Base-by-base conservation (phyloP, 1,284 basidiomycete genomes). In the Mycena citricolor region DNA sequence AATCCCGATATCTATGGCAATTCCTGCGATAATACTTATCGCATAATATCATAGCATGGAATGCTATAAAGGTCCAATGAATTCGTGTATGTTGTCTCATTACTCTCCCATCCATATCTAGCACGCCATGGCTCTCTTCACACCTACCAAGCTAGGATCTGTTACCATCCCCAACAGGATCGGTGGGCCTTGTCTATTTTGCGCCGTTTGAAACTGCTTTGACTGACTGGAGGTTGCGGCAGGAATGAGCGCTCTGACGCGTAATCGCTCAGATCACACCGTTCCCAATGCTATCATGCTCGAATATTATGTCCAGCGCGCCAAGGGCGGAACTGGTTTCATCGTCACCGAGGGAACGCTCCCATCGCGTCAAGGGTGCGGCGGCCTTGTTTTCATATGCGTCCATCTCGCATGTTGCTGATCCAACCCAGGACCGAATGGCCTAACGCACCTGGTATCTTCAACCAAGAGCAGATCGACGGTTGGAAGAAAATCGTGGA, bases 291-390 rank as follows among this genome's bases (percentile, higher is more conserved):
- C 63, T 7, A 40, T 66, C 17, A 72, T 68, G 58, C 49, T 57
- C 8, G 65, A 70, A 45, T 75, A 77, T 55, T 77, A 76, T 47
- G 50, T 52, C 1, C 75, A 78, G 49, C 66, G 76, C 7, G 71
- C 67, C 1, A 51, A 41, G 17, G 61, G 62, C 13, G 64, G 65
- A 11, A 69, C 69, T 2, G 69, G 70, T 1, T 55, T 76, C 4
- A 66, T 77, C 21, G 62, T 74, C 12, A 63, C 68, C 1, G 76
- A 77, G 52, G 76, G 65, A 0, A 61, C 61, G 7, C 60, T 70
- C 2, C 56, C 71, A 19, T 54, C 57, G 10, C 66, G 63, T 34
- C 70, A 72, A 61, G 70, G 71, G 42, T 56, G 28, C 3, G 44
- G 6, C n/a, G 24, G 6, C 28, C 16, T 28, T 32, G 24, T 20